Evolutionary conservation across 2,329 filamentous ascomycete species (phyloP).

Genomic region (Myriosclerotinia duriaeana): DNA sequence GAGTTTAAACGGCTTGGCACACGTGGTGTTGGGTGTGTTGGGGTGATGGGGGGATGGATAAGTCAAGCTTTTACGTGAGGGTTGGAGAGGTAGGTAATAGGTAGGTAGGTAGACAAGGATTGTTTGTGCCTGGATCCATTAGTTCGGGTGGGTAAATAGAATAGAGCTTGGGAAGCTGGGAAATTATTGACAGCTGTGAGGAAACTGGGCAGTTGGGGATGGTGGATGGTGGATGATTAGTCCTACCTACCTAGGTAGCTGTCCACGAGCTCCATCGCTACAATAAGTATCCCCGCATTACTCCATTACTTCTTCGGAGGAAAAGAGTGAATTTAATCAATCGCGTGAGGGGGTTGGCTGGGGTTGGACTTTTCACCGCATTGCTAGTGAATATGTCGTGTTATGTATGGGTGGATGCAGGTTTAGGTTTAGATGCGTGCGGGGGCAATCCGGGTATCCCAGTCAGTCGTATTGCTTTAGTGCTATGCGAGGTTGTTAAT

Average conservation of each 20-base stretch:
- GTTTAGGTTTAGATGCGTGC: background rate
- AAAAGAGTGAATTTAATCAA: background rate
- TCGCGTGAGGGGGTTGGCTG: background rate
- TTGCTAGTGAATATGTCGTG: background rate
- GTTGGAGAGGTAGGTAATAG: background rate
- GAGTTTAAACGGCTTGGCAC: background rate
- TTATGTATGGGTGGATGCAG: background rate
- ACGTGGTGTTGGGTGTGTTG: no score
- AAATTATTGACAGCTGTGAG: background rate
- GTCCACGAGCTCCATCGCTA: background rate
- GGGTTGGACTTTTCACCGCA: constrained; percentile 2
- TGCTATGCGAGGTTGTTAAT: background rate
- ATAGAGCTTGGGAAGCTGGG: background rate
- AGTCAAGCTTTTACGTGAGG: constrained; percentile 2
- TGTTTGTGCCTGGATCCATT: background rate
- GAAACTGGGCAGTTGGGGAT: background rate
- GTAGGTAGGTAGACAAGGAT: background rate
- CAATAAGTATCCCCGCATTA: background rate
- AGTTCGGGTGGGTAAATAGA: background rate
- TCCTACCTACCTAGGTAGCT: background rate
- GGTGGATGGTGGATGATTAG: background rate
- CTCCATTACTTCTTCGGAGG: background rate
- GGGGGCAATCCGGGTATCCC: background rate
- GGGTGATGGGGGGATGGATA: no score
- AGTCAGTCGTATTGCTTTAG: background rate